These are phyloP conservation scores for Trichosporon asahii DNA, from an alignment of 1,284 basidiomycete species.

Conservation along the genomic window DNA sequence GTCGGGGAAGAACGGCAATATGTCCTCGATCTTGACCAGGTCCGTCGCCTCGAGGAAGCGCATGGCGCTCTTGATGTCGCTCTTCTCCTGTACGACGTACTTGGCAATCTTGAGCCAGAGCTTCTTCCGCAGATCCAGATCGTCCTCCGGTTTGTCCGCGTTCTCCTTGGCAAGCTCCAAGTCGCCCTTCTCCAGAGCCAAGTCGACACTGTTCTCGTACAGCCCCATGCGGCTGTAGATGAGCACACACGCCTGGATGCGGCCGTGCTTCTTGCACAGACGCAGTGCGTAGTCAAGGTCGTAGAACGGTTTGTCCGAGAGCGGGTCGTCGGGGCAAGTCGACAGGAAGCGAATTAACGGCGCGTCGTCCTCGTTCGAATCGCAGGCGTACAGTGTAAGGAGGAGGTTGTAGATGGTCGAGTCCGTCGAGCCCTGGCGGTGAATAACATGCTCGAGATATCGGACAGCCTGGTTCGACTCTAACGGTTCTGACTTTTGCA, in stretches of 20 bases:
- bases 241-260: conserved; percentile 87
- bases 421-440: conserved; percentile 66
- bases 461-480: conserved; percentile 75
- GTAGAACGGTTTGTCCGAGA: conserved; percentile 84
- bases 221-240: conserved; percentile 98
- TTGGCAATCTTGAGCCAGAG: conserved; percentile 97
- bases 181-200: conserved; percentile 89
- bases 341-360: conserved; percentile 81
- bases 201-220: conserved; percentile 92
- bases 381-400: conserved; percentile 74
- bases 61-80: conserved; percentile 98
- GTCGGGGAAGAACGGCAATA: conserved; percentile 98
- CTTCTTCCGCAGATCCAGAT: conserved; percentile 81
- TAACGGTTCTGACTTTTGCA: conserved; percentile 57
- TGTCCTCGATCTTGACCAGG: conserved; percentile 95
- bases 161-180: conserved; percentile 88
- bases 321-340: conserved; percentile 74
- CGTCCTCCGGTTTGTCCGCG: conserved; percentile 88
- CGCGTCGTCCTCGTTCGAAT: conserved; percentile 62
- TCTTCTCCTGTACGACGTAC: conserved; percentile 94
- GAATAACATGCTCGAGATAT: conserved; percentile 80
- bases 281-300: conserved; percentile 95
- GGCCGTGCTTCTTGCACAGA: conserved; percentile 75
- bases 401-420: conserved; percentile 91
- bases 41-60: conserved; percentile 90